Evolutionary conservation across 2,329 filamentous ascomycete species (phyloP).

Genomic region (Pseudophaeomoniella oleicola): DNA sequence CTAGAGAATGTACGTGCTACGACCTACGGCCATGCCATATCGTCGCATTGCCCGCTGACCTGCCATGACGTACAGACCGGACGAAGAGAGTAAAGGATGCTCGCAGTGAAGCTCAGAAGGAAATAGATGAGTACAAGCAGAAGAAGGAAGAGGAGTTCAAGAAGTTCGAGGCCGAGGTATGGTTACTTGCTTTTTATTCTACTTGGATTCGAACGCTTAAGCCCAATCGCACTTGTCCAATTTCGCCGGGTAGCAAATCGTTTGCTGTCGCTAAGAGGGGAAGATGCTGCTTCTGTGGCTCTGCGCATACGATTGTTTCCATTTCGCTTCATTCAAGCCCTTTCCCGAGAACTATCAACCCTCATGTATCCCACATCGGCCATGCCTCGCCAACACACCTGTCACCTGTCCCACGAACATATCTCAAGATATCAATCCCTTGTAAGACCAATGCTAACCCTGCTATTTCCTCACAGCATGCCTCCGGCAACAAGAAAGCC

Average conservation of each 20-base stretch:
- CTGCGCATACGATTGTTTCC: too few relatives aligned
- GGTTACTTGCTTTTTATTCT: not conserved
- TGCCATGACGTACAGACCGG: constrained; percentile 45
- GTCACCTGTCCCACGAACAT: too few relatives aligned
- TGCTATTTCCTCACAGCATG: constrained; percentile 63
- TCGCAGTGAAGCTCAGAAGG: constrained; percentile 89
- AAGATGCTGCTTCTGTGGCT: too few relatives aligned
- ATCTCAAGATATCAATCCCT: too few relatives aligned
- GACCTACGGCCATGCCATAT: constrained; percentile 2
- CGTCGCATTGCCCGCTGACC: constrained; percentile 2
- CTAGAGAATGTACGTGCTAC: constrained; percentile 62
- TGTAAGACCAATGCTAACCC: too few relatives aligned
- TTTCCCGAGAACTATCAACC: too few relatives aligned
- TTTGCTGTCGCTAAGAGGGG: too few relatives aligned
- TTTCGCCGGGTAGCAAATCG: not conserved
- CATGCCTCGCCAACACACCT: too few relatives aligned
- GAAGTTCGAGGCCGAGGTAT: constrained; percentile 72
- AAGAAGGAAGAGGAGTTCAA: constrained; percentile 91
- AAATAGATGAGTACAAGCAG: constrained; percentile 84
- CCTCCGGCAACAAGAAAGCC: constrained; percentile 73
- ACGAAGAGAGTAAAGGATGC: constrained; percentile 97
- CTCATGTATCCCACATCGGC: too few relatives aligned
- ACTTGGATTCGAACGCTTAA: too few relatives aligned
- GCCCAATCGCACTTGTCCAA: not conserved
- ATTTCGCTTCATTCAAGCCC: too few relatives aligned